These are phyloP conservation scores for Sesbania bispinosa DNA, from an alignment of 306 rosid species.

Conservation along the genomic window DNA sequence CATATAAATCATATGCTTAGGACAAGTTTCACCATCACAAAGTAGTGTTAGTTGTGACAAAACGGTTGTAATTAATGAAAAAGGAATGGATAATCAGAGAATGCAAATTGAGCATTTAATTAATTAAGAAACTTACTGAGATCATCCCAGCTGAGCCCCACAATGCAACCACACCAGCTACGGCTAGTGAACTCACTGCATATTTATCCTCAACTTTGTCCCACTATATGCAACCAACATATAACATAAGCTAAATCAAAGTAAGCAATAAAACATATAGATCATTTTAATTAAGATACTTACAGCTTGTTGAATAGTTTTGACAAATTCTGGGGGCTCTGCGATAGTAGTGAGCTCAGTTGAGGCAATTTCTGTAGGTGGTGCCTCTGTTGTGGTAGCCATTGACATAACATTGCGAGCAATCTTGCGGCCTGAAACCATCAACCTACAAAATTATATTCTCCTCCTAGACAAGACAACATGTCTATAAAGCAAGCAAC, in stretches of 20 bases:
- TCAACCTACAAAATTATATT: background rate
- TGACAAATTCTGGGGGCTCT: constrained; percentile 68
- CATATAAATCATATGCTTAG: background rate
- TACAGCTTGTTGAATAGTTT: constrained; percentile 73
- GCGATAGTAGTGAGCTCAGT: constrained; percentile 23
- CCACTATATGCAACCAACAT: constrained; percentile 51
- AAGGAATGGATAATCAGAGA: background rate
- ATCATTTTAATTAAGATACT: constrained; percentile 15
- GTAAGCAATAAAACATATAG: background rate
- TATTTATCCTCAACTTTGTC: constrained; percentile 94
- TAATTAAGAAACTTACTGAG: constrained; percentile 53
- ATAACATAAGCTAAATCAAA: background rate
- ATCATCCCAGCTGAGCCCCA: constrained; percentile 73
- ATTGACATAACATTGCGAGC: constrained; percentile 72
- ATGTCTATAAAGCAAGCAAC: too few species aligned
- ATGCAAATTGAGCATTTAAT: background rate
- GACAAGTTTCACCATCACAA: background rate
- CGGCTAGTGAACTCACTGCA: constrained; percentile 74
- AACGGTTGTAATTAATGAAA: background rate
- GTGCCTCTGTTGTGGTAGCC: constrained; percentile 70
- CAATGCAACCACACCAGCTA: constrained; percentile 63
- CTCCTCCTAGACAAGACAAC: too few species aligned
- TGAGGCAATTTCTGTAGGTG: constrained; percentile 45
- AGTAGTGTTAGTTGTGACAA: background rate
- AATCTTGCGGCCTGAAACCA: constrained; percentile 62